These are phyloP conservation scores for Cryoendolithus antarcticus DNA, from an alignment of 2,329 filamentous ascomycete genomes.

Conservation along the genomic window DNA sequence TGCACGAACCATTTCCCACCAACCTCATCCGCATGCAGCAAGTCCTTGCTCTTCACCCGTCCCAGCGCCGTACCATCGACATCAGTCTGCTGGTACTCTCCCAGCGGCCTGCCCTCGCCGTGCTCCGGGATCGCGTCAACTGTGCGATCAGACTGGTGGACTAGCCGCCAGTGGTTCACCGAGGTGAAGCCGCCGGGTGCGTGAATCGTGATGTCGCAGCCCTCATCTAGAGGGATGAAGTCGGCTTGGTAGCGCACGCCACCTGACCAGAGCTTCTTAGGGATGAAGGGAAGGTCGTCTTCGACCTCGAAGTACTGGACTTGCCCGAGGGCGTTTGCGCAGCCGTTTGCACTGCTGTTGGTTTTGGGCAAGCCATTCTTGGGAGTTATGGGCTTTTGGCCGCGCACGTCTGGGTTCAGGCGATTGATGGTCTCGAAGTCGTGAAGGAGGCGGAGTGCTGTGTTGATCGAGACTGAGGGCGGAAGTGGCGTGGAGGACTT, in stretches of 20 bases:
- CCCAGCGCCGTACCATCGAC: conserved; percentile 5
- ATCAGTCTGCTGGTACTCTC: neutral
- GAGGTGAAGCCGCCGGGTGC: conserved; percentile 24
- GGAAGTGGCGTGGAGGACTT: conserved; percentile 18
- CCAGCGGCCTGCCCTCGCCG: neutral
- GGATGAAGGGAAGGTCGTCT: conserved; percentile 25
- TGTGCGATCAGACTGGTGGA: conserved; percentile 1
- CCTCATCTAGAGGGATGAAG: conserved; percentile 17
- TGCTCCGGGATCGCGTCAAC: neutral
- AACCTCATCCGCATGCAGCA: conserved; percentile 9
- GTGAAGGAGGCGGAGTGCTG: conserved; percentile 19
- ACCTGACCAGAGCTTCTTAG: conserved; percentile 21
- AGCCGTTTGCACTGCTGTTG: conserved; percentile 4
- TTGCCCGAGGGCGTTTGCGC: conserved; percentile 1
- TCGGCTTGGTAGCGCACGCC: conserved; percentile 21
- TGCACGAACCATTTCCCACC: conserved; percentile 18
- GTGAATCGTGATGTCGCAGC: conserved; percentile 24
- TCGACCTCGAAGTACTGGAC: conserved; percentile 20
- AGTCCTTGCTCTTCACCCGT: conserved; percentile 11
- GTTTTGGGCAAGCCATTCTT: conserved; percentile 9
- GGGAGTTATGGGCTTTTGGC: conserved; percentile 14
- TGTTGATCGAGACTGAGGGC: conserved; percentile 12
- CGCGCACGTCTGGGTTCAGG: conserved; percentile 21
- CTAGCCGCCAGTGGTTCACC: conserved; percentile 21
- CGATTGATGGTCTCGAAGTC: conserved; percentile 22